phyloP scores from a whole-genome alignment of 2,329 filamentous ascomycete genomes.

The Cercospora sojina region DNA sequence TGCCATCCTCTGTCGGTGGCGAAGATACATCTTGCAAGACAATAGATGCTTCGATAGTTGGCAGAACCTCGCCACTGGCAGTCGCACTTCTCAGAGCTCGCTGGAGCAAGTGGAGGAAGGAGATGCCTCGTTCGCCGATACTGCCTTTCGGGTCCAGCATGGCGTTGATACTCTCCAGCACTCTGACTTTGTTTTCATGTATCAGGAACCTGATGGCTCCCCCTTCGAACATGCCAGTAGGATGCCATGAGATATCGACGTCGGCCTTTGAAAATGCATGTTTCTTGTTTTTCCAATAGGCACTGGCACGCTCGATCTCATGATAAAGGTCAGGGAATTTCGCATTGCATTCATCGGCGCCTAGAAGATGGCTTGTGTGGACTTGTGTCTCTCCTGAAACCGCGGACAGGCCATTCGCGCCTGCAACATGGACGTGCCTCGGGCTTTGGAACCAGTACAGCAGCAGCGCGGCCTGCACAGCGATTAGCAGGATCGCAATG shows the following conservation, averaged over 20 bases:
- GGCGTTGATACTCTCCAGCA: constrained; percentile 23
- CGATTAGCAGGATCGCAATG: not conserved
- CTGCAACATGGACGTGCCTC: not conserved
- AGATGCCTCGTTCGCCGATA: constrained; percentile 11
- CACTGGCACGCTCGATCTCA: constrained; percentile 42
- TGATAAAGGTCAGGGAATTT: constrained; percentile 51
- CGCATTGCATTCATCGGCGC: constrained; percentile 45
- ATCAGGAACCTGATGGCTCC: constrained; percentile 25
- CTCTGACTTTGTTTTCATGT: constrained; percentile 24
- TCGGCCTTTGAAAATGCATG: constrained; percentile 19
- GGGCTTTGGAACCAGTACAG: not conserved
- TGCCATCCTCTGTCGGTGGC: constrained; percentile 17
- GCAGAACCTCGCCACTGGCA: constrained; percentile 21
- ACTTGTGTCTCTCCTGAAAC: not conserved
- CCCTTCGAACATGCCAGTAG: constrained; percentile 9
- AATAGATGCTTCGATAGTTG: constrained; percentile 25
- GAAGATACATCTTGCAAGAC: constrained; percentile 21
- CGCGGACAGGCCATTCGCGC: not conserved
- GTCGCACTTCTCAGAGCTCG: constrained; percentile 21
- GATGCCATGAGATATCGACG: constrained; percentile 27
- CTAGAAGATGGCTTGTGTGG: not conserved
- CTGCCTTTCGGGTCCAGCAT: constrained; percentile 15
- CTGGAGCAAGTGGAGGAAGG: constrained; percentile 23
- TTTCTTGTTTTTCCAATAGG: constrained; percentile 17
- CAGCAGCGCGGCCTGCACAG: not conserved